A percentile compares a stretch with the other conserved stretches of the same genome.
These are phyloP conservation scores for Elymus sibiricus DNA, from an alignment of 176 grass and related monocot species.

Conservation along the genomic window DNA sequence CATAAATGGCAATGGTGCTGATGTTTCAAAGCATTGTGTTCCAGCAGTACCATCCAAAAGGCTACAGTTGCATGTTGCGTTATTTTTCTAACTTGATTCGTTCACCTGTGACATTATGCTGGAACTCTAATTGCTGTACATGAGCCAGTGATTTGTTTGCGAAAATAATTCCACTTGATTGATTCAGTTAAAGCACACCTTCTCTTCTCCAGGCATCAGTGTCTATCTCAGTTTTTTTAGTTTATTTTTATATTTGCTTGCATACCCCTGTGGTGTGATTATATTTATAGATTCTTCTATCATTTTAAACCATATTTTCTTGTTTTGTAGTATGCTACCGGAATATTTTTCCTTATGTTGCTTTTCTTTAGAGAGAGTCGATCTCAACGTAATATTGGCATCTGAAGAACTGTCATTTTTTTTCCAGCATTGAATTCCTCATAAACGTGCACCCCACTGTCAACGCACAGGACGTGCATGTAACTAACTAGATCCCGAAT, in stretches of 20 bases:
- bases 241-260: conserved; percentile 5
- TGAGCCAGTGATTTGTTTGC: conserved; percentile 79
- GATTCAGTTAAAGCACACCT: conserved; percentile 99
- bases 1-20: conserved; percentile 82
- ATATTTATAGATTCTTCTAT: conserved; percentile 6
- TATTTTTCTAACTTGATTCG: not conserved
- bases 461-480: no score
- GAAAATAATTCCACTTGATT: conserved; percentile 97
- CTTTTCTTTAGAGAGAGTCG: conserved; percentile 84
- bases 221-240: conserved; percentile 77
- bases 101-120: conserved; percentile 9
- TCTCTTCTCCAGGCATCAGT: conserved; percentile 82
- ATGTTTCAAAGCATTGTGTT: conserved; percentile 81
- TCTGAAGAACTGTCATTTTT: not conserved
- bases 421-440: conserved; percentile 24
- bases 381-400: conserved; percentile 67
- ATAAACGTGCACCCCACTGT: no score
- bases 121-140: conserved; percentile 50
- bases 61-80: conserved; percentile 24
- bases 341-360: conserved; percentile 71
- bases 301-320: conserved; percentile 25
- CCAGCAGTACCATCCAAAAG: conserved; percentile 77
- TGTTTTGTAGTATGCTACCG: conserved; percentile 84
- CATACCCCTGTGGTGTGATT: conserved; percentile 10
- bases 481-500: no score